These are phyloP conservation scores for Jatropha podagrica DNA, from an alignment of 441 rosid species.

Conservation along the genomic window DNA sequence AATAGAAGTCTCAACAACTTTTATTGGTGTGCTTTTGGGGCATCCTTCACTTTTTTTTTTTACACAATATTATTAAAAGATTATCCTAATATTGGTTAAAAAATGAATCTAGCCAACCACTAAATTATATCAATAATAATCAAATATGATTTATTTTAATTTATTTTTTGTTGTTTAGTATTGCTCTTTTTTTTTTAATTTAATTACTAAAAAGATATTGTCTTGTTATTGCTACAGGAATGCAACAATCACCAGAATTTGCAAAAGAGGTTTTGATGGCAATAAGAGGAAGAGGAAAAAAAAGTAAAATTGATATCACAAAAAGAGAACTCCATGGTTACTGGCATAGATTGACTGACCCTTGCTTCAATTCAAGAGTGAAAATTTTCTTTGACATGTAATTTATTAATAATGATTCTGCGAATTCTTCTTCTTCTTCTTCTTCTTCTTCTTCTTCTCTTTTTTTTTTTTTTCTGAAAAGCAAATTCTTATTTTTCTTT, in stretches of 20 bases:
- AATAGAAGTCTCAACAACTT: too few species aligned
- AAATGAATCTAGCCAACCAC: too few species aligned
- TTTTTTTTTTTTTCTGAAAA: background rate
- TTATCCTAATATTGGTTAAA: too few species aligned
- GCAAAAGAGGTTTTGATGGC: slow-evolving; percentile 42
- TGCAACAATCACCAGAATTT: slow-evolving; percentile 39
- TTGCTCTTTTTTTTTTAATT: background rate
- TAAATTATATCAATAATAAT: too few species aligned
- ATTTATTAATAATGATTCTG: background rate
- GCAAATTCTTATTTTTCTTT: too few species aligned
- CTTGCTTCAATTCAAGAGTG: slow-evolving; percentile 35
- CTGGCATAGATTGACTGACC: slow-evolving; percentile 41
- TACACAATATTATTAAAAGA: too few species aligned
- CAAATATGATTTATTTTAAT: background rate
- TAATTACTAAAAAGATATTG: background rate
- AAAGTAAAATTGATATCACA: slow-evolving; percentile 30
- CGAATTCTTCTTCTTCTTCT: background rate
- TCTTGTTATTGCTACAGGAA: slow-evolving; percentile 24
- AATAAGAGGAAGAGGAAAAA: slow-evolving; percentile 38
- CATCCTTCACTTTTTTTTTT: too few species aligned
- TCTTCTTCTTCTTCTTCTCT: too few species aligned
- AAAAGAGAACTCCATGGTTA: slow-evolving; percentile 32
- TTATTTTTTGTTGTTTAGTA: background rate
- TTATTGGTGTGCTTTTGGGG: too few species aligned
- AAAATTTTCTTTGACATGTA: slow-evolving; percentile 51